Conservation (phyloP, 768 basidiomycete species). For the Leucogyrophana mollusca region DNA sequence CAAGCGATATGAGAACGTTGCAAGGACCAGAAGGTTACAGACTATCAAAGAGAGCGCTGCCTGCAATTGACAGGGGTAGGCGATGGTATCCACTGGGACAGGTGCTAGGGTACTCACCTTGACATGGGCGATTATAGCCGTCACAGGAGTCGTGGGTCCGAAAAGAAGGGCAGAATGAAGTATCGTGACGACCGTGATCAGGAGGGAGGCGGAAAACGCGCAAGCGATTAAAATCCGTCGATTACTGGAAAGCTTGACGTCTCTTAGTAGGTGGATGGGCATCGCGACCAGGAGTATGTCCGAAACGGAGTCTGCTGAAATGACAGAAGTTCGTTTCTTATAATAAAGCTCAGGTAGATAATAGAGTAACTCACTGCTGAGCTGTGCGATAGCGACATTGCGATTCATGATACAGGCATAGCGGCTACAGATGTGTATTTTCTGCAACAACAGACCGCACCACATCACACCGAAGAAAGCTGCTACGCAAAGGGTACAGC, state of each 20-base stretch:
- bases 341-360: background rate
- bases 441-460: constrained; percentile 5
- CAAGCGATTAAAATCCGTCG: constrained; percentile 17
- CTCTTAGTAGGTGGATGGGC: constrained; percentile 15
- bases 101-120: constrained; percentile 9
- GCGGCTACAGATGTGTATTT: constrained; percentile 10
- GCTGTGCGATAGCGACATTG: constrained; percentile 11
- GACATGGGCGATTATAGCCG: constrained; percentile 20
- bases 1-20: constrained; percentile 12
- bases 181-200: constrained; percentile 20
- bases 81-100: too few relatives aligned
- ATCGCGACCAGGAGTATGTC: constrained; percentile 20
- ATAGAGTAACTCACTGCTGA: constrained; percentile 15
- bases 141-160: constrained; percentile 1
- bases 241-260: constrained; percentile 12
- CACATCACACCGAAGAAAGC: constrained; percentile 14
- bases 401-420: constrained; percentile 8
- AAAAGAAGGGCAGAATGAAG: constrained; percentile 10
- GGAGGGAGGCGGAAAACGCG: constrained; percentile 18
- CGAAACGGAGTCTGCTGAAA: constrained; percentile 15
- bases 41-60: constrained; percentile 17
- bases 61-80: constrained; percentile 7
- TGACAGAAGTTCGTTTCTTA: background rate
- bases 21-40: constrained; percentile 18
- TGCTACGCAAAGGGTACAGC: constrained; percentile 8